Conservation (phyloP, 2,329 filamentous ascomycete species). For the Penicillium decumbens region DNA sequence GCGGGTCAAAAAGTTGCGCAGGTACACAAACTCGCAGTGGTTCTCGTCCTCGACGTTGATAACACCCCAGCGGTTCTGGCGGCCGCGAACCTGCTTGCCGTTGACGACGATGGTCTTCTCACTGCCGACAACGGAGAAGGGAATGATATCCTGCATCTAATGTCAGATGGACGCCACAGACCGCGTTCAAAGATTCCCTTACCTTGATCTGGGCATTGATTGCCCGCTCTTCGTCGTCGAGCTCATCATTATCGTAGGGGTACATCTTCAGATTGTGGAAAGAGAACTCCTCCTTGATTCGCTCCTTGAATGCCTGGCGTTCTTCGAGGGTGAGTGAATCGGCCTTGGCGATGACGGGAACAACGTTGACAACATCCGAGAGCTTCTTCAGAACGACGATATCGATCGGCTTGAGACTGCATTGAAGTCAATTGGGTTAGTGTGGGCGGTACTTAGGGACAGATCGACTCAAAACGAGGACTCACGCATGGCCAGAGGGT, state of each 20-base stretch:
- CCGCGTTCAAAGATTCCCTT: conserved; percentile 15
- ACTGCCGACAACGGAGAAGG: conserved; percentile 95
- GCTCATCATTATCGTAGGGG: conserved; percentile 98
- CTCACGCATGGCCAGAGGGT: conserved; percentile 83
- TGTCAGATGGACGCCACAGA: conserved; percentile 33
- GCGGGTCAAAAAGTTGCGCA: conserved; percentile 96
- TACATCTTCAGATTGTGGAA: conserved; percentile 99
- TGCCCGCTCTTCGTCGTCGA: conserved; percentile 91
- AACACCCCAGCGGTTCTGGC: conserved; percentile 98
- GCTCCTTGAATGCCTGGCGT: conserved; percentile 93
- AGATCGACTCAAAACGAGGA: conserved; percentile 4
- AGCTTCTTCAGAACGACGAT: conserved; percentile 99
- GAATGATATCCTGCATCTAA: conserved; percentile 69
- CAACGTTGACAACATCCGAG: conserved; percentile 97
- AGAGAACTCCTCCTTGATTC: conserved; percentile 98
- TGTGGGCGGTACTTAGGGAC: not conserved
- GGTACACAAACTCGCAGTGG: conserved; percentile 98
- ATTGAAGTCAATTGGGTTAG: conserved; percentile 2
- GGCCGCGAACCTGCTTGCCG: conserved; percentile 93
- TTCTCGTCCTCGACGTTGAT: conserved; percentile 99
- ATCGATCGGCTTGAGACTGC: conserved; percentile 87
- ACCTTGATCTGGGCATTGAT: conserved; percentile 97
- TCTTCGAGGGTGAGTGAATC: conserved; percentile 95
- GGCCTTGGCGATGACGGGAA: conserved; percentile 97
- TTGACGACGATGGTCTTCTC: conserved; percentile 98